Percentiles rank a stretch among this genome's conserved stretches.
Evolutionary conservation across 441 rosid species (phyloP).

Genomic region (California macrophylla): DNA sequence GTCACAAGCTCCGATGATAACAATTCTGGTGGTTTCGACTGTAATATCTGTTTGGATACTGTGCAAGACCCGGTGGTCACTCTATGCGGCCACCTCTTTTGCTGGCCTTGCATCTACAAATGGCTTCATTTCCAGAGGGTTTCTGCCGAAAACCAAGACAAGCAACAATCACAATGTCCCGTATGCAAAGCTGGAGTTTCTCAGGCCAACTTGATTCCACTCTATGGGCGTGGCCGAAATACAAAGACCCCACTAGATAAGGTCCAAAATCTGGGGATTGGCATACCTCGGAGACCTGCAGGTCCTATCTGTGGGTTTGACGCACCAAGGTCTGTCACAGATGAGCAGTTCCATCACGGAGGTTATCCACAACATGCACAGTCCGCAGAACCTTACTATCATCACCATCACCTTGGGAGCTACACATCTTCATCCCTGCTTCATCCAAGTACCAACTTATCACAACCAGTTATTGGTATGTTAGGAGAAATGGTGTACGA

Average conservation of each 20-base stretch:
- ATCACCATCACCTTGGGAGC: slow-evolving; percentile 26
- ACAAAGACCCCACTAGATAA: slow-evolving; percentile 26
- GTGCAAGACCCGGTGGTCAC: slow-evolving; percentile 86
- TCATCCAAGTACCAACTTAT: slow-evolving; percentile 19
- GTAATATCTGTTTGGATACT: slow-evolving; percentile 81
- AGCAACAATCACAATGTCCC: slow-evolving; percentile 55
- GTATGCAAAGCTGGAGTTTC: slow-evolving; percentile 82
- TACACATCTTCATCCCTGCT: slow-evolving; percentile 29
- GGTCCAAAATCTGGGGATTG: slow-evolving; percentile 35
- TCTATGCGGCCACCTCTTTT: slow-evolving; percentile 83
- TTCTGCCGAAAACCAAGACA: slow-evolving; percentile 27
- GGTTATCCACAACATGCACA: slow-evolving; percentile 19
- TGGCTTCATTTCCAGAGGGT: slow-evolving; percentile 55
- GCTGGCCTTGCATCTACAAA: slow-evolving; percentile 95
- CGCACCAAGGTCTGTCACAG: slow-evolving; percentile 25
- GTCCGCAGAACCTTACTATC: too few relatives aligned
- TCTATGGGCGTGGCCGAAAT: slow-evolving; percentile 55
- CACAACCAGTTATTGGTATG: slow-evolving; percentile 49
- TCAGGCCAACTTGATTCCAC: slow-evolving; percentile 55
- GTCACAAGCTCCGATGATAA: slow-evolving; percentile 25
- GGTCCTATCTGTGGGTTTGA: slow-evolving; percentile 29
- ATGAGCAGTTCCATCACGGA: slow-evolving; percentile 5
- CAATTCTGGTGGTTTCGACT: slow-evolving; percentile 48
- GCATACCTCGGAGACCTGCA: slow-evolving; percentile 57
- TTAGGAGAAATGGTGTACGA: slow-evolving; percentile 54